Conservation (phyloP, 75 land plant genomes). For the Selaginella tamariscina region DNA sequence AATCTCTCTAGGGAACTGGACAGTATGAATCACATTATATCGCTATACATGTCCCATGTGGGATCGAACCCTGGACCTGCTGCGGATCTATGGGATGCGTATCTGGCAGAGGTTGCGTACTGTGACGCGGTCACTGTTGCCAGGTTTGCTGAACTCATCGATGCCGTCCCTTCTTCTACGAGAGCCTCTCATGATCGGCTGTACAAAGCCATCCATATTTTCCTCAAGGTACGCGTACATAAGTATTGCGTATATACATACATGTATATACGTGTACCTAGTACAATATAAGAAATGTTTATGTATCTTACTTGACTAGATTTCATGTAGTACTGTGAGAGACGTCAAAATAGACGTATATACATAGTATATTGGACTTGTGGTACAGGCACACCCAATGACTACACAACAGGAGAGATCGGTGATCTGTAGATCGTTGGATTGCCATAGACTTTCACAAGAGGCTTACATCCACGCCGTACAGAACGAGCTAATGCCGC, state of each 20-base stretch:
- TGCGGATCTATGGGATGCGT: not conserved
- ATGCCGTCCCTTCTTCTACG: not conserved
- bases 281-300: too few species aligned
- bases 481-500: conserved; percentile 3
- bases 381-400: not conserved
- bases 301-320: too few species aligned
- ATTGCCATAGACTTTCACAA: conserved; percentile 1
- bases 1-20: not conserved
- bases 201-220: conserved; percentile 6
- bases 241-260: too few species aligned
- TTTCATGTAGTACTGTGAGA: too few species aligned
- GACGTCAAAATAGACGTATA: not conserved
- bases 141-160: not conserved
- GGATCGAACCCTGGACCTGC: not conserved
- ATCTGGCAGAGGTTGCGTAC: not conserved
- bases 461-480: conserved; percentile 6
- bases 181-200: conserved; percentile 4
- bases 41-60: not conserved
- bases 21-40: conserved; percentile 4
- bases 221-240: conserved; percentile 7
- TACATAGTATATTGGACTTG: not conserved
- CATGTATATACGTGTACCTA: too few species aligned
- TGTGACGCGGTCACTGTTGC: not conserved
- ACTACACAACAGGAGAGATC: not conserved
- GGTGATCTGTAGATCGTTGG: not conserved